Conservation (phyloP, 1,139 yeast genomes). For the Scheffersomyces titani region DNA sequence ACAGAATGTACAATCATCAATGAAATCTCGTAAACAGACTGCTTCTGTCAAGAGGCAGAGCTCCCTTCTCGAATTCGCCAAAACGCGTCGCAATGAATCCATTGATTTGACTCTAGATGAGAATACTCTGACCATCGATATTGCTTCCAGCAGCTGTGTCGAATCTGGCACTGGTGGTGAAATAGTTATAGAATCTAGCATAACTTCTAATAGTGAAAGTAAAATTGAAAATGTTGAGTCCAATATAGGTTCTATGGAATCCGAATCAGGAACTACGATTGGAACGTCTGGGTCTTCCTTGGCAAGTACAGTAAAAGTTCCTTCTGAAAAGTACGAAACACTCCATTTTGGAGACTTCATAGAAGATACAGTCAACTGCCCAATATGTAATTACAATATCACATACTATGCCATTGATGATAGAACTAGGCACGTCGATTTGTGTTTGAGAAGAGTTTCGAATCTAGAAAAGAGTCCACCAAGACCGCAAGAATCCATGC, state of each 20-base stretch:
- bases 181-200: not conserved
- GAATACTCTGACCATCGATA: no score
- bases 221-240: not conserved
- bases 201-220: not conserved
- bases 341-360: not conserved
- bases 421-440: slow-evolving; percentile 60
- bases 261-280: not conserved
- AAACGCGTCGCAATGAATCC: not conserved
- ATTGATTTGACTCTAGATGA: not conserved
- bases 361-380: slow-evolving; percentile 36
- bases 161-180: not conserved
- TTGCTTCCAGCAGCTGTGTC: not conserved
- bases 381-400: slow-evolving; percentile 47
- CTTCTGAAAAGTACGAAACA: not conserved
- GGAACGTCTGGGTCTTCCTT: not conserved
- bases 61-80: not conserved
- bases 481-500: slow-evolving; percentile 3
- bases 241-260: not conserved
- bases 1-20: not conserved
- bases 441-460: slow-evolving; percentile 33
- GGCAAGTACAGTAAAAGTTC: not conserved
- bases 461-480: not conserved
- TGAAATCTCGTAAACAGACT: not conserved
- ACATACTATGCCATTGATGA: slow-evolving; percentile 35
- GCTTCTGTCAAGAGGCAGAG: not conserved